Base-by-base conservation (phyloP, 768 basidiomycete species). In the Suillus bovinus region DNA sequence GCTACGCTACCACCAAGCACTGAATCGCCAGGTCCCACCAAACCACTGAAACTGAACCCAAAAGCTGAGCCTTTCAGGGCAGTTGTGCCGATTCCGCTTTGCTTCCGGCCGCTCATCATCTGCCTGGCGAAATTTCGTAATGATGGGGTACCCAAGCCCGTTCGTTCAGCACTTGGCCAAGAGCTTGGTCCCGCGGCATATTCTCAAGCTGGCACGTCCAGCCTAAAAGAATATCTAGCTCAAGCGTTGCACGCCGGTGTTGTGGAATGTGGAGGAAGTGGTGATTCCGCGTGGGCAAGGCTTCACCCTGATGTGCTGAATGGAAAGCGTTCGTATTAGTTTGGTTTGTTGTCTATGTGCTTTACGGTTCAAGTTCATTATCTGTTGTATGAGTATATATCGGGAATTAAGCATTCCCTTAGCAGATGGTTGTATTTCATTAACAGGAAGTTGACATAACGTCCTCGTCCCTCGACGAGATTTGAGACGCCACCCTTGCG, bases 381-480 rank as follows among this genome's bases (percentile, higher is more conserved):
- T 13, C 20, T 33, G 22, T 22, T 62, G 46, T 42, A 56, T 8
- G 17, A 41, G 38, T 58, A 63, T 52, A 8, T 68, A 68, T 46
- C 59, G 56, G 49, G 44, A 49, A 63, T 66, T 64, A 59, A 65
- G 41, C 17, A 4, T 22, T 31, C 53, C 34, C 68, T n/a, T 39
- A 74, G 59, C 38, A 74, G 55, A 61, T 44, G 59, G 44, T 67
- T 73, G 27, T 64, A 61, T 44, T 81, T 81, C 59, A 47, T 47
- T 1, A 8, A 14, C 22, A 22, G 0, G 44, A 44, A 44, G 13
- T 24, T 3, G 7, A 24, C 7, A 47, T 24, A 10, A 82, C 82
- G 68, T 89, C 87, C 58, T 83, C 83, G 62, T 83, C 75, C 33
- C 76, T 46, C 22, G 6, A 3, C 6, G n/a, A 44, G n/a, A 6